Evolutionary conservation across 2,329 filamentous ascomycete species (phyloP).

Genomic region (Ceratocystis alfenasii): DNA sequence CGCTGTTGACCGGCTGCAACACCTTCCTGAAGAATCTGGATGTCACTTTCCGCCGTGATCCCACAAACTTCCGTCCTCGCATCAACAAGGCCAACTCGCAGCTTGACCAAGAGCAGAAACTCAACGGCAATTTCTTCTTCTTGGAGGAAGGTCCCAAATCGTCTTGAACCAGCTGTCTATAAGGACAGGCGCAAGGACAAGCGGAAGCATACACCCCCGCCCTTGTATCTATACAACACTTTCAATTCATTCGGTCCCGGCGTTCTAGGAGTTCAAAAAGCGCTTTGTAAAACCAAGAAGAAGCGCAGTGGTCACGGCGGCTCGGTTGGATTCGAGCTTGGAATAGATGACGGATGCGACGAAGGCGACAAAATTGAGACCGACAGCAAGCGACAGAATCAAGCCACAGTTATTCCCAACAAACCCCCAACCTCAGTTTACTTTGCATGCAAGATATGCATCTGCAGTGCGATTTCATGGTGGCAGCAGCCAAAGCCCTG

Average conservation of each 20-base stretch:
- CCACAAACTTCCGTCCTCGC: conserved; percentile 87
- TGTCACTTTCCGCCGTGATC: conserved; percentile 96
- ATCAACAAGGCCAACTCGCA: conserved; percentile 97
- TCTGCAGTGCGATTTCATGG: background rate
- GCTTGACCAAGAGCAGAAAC: conserved; percentile 95
- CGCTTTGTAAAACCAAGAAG: conserved; percentile 26
- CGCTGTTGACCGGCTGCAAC: conserved; percentile 90
- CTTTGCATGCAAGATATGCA: too few species aligned
- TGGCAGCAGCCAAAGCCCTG: background rate
- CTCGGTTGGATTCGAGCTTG: conserved; percentile 28
- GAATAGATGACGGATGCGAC: conserved; percentile 37
- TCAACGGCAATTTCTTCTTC: conserved; percentile 94
- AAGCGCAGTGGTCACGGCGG: conserved; percentile 18
- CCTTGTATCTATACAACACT: conserved; percentile 23
- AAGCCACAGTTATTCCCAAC: too few species aligned
- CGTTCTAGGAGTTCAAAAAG: conserved; percentile 43
- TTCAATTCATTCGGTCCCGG: conserved; percentile 33
- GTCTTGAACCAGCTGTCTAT: conserved; percentile 37
- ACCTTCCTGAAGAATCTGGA: conserved; percentile 91
- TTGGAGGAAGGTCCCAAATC: conserved; percentile 59
- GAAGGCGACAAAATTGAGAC: conserved; percentile 48
- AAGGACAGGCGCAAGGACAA: conserved; percentile 33
- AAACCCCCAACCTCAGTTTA: background rate
- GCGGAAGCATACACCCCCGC: conserved; percentile 26
- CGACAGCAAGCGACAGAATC: conserved; percentile 1